Evolutionary conservation across 2,329 filamentous ascomycete species (phyloP), one percentile per base, ranked within the genome.

Genomic region (Clonostachys sp.): DNA sequence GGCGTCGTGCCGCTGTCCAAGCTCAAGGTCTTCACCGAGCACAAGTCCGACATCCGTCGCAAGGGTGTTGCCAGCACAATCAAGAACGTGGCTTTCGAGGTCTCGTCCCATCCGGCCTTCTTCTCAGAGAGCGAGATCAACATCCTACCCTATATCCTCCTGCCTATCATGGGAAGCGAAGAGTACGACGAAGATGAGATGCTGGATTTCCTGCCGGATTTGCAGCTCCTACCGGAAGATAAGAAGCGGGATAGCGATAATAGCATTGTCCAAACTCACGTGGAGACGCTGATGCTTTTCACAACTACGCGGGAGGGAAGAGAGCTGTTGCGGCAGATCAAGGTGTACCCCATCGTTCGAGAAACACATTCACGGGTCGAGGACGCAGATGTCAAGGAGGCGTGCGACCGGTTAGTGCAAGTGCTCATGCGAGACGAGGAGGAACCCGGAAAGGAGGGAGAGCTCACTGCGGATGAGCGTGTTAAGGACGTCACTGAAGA

Each of bases 41-140:
- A 96, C 70, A 76, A 80, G 57, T 95, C 89, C 3, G 79, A 86
- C 30, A 83, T 96, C 46, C 82, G 94, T 49, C 79, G 94, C 47
- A 89, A 90, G 58, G 94, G 94, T n/a, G 91, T 96, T n/a, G 92
- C 92, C 8, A 91, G 86, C 51, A 94, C 90, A 10, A 90, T 99
- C 63, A 97, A 97, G 67, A 99, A 99, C 61, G 83, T 89, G 33
- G 84, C 89, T 7, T 97, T 99, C 61, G 87, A 95, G 58, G 69
- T 92, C 6, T 68, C 80, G 4, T 79, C 86, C 0, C 92, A 97
- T 58, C 73, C 80, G 0, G 70, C 76, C 3, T 84, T 96, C 46
- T 68, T 96, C 42, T 82, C 80, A 1, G 83, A 87, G 45, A 80
- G 84, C 16, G 83, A 84, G 38, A 83, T 91, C 44, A 86, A 95